Percentiles rank a stretch among this genome's conserved stretches.
phyloP scores from a whole-genome alignment of 164 flowering plant genomes.

The Chimonanthus salicifolius region DNA sequence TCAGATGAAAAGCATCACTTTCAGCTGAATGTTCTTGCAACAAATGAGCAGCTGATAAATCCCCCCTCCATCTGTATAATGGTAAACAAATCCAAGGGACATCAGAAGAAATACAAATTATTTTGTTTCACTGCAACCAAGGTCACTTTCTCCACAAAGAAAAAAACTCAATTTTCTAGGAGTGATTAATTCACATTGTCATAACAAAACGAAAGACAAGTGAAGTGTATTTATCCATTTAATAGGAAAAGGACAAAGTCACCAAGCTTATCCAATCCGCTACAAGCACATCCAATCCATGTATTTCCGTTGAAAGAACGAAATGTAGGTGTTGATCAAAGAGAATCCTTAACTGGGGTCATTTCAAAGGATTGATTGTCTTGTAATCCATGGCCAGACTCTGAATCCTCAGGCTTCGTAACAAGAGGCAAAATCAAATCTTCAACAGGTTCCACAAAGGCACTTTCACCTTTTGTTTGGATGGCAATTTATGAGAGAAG shows the following conservation, averaged over 20 bases:
- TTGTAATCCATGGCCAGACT: slow-evolving; percentile 11
- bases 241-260: not conserved
- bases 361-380: slow-evolving; percentile 18
- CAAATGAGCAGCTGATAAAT: slow-evolving; percentile 12
- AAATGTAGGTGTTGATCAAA: not conserved
- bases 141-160: no score
- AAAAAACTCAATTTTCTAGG: not conserved
- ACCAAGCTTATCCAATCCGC: not conserved
- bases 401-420: slow-evolving; percentile 1
- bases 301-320: not conserved
- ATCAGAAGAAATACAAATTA: slow-evolving; percentile 11
- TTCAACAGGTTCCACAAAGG: slow-evolving; percentile 9
- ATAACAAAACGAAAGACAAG: not conserved
- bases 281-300: not conserved
- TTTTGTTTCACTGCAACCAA: not conserved
- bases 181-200: not conserved
- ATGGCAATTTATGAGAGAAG: slow-evolving; percentile 19
- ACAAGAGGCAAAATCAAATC: slow-evolving; percentile 9
- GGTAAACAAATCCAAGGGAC: slow-evolving; percentile 23
- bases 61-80: slow-evolving; percentile 35
- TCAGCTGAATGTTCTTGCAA: slow-evolving; percentile 6
- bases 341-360: slow-evolving; percentile 40
- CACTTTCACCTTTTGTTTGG: slow-evolving; percentile 21
- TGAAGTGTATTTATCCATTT: not conserved
- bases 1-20: not conserved